Conservation (phyloP, 2,329 filamentous ascomycete genomes). For the Diplodia scrobiculata region DNA sequence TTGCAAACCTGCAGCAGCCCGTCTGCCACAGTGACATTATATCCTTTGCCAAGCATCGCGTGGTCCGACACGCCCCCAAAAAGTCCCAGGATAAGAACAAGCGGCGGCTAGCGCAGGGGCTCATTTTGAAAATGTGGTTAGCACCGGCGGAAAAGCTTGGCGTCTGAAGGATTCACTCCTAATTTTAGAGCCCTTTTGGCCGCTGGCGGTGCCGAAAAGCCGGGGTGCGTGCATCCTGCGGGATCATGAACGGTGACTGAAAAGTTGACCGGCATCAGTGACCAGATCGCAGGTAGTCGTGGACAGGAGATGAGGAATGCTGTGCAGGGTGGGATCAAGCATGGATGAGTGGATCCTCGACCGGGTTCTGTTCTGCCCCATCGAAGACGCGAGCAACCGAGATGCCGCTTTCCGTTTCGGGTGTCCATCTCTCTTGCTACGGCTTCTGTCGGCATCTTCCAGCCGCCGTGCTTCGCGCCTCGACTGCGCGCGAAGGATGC, state of each 20-base stretch:
- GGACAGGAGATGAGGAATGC: neutral
- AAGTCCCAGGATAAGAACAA: neutral
- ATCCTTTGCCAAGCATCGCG: neutral
- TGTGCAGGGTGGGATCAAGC: neutral
- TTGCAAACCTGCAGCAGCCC: neutral
- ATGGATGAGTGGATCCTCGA: neutral
- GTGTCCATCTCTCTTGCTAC: neutral
- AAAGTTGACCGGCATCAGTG: neutral
- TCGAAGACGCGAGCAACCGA: neutral
- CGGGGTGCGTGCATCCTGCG: neutral
- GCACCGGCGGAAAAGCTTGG: slow-evolving; percentile 15
- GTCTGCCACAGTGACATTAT: neutral
- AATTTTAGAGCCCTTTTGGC: slow-evolving; percentile 22
- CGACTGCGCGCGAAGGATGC: slow-evolving; percentile 12
- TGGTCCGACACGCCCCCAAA: slow-evolving; percentile 3
- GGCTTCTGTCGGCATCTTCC: neutral
- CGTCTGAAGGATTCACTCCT: slow-evolving; percentile 2
- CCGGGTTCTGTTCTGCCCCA: neutral
- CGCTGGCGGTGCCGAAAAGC: neutral
- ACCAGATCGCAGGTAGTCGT: neutral
- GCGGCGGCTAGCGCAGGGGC: slow-evolving; percentile 24
- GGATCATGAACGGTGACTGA: neutral
- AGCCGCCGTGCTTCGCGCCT: neutral
- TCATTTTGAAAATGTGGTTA: slow-evolving; percentile 13
- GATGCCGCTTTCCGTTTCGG: neutral